phyloP scores from a whole-genome alignment of 768 basidiomycete genomes.

The Pholiota conissans region DNA sequence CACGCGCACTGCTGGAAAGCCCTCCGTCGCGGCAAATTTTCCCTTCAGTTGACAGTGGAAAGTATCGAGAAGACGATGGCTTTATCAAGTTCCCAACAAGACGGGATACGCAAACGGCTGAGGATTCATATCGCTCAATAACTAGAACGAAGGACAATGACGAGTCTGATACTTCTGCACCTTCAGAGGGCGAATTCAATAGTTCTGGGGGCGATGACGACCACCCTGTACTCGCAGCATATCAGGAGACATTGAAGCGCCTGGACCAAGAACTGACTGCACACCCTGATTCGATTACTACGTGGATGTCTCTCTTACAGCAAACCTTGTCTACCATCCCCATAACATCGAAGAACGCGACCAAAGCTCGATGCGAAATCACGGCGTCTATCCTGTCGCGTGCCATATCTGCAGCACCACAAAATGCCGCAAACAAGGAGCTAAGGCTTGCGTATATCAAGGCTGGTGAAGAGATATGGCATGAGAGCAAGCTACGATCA shows the following conservation, averaged over 20 bases:
- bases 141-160: constrained; percentile 25
- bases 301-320: constrained; percentile 66
- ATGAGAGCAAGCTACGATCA: constrained; percentile 45
- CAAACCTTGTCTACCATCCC: constrained; percentile 66
- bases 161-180: constrained; percentile 33
- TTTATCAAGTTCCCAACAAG: constrained; percentile 59
- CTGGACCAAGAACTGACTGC: constrained; percentile 55
- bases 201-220: constrained; percentile 38
- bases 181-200: constrained; percentile 29
- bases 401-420: constrained; percentile 56
- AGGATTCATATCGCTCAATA: constrained; percentile 56
- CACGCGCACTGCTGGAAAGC: constrained; percentile 53
- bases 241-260: constrained; percentile 57
- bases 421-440: constrained; percentile 45
- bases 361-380: constrained; percentile 69
- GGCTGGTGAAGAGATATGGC: constrained; percentile 75
- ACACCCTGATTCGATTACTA: constrained; percentile 51
- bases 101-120: constrained; percentile 19
- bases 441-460: constrained; percentile 67
- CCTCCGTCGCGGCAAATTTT: constrained; percentile 53
- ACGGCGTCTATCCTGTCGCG: constrained; percentile 65
- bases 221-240: constrained; percentile 41
- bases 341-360: constrained; percentile 63
- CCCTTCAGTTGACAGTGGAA: constrained; percentile 33
- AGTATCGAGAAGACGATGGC: constrained; percentile 66